Base-by-base conservation (phyloP, 1,284 basidiomycete genomes). In the Rhodofomes roseus region DNA sequence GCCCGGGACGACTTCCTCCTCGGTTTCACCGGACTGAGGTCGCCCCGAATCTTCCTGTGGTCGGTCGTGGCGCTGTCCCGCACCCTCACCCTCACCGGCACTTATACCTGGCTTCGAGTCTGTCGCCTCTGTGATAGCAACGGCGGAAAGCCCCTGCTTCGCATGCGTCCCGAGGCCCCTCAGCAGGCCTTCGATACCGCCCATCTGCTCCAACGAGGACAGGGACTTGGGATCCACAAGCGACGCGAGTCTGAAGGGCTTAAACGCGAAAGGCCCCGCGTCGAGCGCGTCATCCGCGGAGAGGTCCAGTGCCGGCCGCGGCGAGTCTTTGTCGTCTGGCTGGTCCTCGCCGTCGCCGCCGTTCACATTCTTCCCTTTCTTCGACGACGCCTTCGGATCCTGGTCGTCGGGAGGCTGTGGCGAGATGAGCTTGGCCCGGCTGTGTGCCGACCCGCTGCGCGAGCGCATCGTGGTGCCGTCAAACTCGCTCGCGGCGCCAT, bases 181-280 rank as follows among this genome's bases (percentile, higher is more conserved):
- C 22, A 96, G 72, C 18, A 99, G 70, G 9, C 83, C 86, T 1
- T 80, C 67, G 2, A 84, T 76, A 43, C 97, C 96, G 27, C 95
- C 96, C 55, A 97, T 79, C 16, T 76, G 76, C 40, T 81, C 79
- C 20, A 99, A 81, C 37, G 81, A 74, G 1, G 88, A 81, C 8
- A 96, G 68, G 62, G 77, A 85, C 76, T 96, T 96, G 20, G 95
- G 95, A 72, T 98, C 96, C 53, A 98, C 86, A 53, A 98, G 83
- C 62, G 87, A 84, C 22, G 95, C 95, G 5, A 99, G 86, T 57
- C 82, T 78, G 62, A 83, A 85, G 0, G 96, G 93, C 59, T 83
- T 86, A 69, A 89, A 86, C 11, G 70, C 67, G 71, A 92, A 94
- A 0, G 92, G 90, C 0, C 83, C 73, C 0, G 89, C 85, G 71